phyloP scores from a whole-genome alignment of 2,329 filamentous ascomycete species.

The Byssothecium circinans region DNA sequence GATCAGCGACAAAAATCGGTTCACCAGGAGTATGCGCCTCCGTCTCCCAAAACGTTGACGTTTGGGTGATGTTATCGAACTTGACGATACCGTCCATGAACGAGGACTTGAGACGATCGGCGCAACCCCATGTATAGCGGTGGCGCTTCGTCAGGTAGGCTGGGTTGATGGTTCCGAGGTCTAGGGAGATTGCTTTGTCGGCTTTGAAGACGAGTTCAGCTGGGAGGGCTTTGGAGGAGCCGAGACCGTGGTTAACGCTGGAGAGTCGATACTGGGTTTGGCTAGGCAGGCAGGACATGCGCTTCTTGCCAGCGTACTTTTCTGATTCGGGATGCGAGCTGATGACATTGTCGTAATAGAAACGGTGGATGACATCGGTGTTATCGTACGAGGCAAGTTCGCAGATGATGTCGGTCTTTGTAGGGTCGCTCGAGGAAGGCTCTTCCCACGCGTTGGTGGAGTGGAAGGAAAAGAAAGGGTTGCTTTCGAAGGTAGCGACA shows the following conservation, averaged over 20 bases:
- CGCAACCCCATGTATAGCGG: constrained; percentile 63
- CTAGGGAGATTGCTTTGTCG: constrained; percentile 56
- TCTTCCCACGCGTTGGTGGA: constrained; percentile 77
- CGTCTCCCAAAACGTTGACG: constrained; percentile 59
- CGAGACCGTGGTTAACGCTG: constrained; percentile 38
- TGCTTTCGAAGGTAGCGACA: constrained; percentile 67
- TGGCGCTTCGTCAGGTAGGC: constrained; percentile 54
- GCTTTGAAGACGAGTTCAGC: constrained; percentile 53
- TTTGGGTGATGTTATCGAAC: constrained; percentile 61
- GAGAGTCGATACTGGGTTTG: constrained; percentile 35
- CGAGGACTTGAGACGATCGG: constrained; percentile 60
- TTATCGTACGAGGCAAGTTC: constrained; percentile 68
- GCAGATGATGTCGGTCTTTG: constrained; percentile 60
- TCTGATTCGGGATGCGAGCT: constrained; percentile 14
- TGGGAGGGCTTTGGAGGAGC: constrained; percentile 8
- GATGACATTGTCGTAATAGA: constrained; percentile 61
- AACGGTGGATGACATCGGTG: constrained; percentile 63
- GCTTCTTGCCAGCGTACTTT: constrained; percentile 26
- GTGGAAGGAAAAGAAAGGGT: constrained; percentile 78
- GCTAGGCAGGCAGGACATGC: constrained; percentile 28
- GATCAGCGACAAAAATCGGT: constrained; percentile 65
- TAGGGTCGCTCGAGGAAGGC: constrained; percentile 32
- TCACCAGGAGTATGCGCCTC: constrained; percentile 68
- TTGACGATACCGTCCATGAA: constrained; percentile 67
- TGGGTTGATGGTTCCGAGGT: constrained; percentile 69